A percentile compares a stretch with the other conserved stretches of the same genome.
phyloP scores from a whole-genome alignment of 257 asterid genomes.

The Ajuga chamaepitys region DNA sequence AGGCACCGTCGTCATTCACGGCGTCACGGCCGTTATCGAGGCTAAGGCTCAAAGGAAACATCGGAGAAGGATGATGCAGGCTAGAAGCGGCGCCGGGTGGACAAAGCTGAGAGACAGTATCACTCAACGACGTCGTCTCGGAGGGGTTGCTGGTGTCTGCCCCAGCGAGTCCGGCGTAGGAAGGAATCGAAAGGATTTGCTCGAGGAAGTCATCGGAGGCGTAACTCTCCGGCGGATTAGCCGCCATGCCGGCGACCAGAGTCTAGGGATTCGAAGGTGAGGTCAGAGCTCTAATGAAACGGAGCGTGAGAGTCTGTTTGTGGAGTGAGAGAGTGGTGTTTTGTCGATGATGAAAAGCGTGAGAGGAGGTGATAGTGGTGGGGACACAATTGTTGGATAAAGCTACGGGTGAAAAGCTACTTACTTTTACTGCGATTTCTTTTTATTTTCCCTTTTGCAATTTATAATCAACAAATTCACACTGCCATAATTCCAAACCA shows the following conservation, averaged over 20 bases:
- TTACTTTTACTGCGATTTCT: no score
- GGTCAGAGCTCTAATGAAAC: neutral
- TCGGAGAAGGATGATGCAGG: slow-evolving; percentile 38
- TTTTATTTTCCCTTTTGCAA: no score
- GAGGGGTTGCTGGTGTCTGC: slow-evolving; percentile 40
- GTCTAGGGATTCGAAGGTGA: slow-evolving; percentile 20
- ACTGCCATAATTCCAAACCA: no score
- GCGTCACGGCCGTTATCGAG: slow-evolving; percentile 61
- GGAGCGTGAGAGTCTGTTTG: neutral
- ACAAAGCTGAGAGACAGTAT: slow-evolving; percentile 32
- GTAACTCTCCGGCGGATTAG: slow-evolving; percentile 54
- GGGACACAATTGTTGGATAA: slow-evolving; percentile 1
- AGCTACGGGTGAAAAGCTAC: neutral
- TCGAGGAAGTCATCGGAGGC: slow-evolving; percentile 70
- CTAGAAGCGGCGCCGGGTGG: slow-evolving; percentile 9
- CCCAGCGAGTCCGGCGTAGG: slow-evolving; percentile 48
- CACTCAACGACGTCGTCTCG: slow-evolving; percentile 38
- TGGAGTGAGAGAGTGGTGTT: slow-evolving; percentile 8
- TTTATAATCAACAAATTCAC: no score
- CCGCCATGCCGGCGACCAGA: slow-evolving; percentile 36
- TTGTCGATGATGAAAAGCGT: slow-evolving; percentile 19
- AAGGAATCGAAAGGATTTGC: slow-evolving; percentile 72
- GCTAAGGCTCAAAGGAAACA: slow-evolving; percentile 70
- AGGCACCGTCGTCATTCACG: slow-evolving; percentile 35
- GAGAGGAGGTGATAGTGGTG: slow-evolving; percentile 17